Evolutionary conservation across 1,284 basidiomycete genomes (phyloP).

Genomic region (Leccinum insolens): DNA sequence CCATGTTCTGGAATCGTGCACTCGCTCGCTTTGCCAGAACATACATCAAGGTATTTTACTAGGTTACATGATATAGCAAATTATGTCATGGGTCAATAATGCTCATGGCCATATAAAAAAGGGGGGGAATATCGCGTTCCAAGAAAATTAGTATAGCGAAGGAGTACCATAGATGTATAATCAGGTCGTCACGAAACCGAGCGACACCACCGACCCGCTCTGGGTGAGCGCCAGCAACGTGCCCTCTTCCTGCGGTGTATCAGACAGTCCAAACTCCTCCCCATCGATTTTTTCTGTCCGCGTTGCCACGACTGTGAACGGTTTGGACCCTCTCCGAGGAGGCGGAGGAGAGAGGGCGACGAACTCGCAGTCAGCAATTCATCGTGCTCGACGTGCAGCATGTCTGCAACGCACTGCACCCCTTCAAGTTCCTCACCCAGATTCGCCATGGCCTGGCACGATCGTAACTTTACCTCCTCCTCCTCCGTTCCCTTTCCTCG

Average conservation of each 20-base stretch:
- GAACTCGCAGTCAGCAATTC: conserved; percentile 23
- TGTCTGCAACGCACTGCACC: conserved; percentile 34
- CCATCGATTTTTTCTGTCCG: conserved; percentile 20
- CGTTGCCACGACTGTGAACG: conserved; percentile 11
- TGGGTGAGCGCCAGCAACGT: conserved; percentile 14
- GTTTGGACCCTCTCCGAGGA: conserved; percentile 29
- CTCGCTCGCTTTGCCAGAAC: neutral
- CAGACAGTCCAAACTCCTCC: conserved; percentile 10
- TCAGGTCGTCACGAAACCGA: conserved; percentile 30
- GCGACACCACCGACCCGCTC: conserved; percentile 32
- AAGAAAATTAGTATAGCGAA: conserved; percentile 18
- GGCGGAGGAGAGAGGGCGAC: conserved; percentile 35
- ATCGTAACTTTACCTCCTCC: conserved; percentile 5
- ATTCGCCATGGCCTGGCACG: neutral
- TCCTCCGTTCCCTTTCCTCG: conserved; percentile 27
- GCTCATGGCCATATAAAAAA: neutral
- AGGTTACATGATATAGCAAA: neutral
- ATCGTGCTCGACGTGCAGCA: conserved; percentile 30
- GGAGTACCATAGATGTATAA: conserved; percentile 10
- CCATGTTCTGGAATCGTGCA: neutral
- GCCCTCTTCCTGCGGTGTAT: conserved; percentile 5
- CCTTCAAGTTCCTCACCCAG: conserved; percentile 15
- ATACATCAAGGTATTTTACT: neutral
- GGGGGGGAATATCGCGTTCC: conserved; percentile 8
- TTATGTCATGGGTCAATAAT: neutral